A percentile compares a stretch with the other conserved stretches of the same genome.
These are phyloP conservation scores for Wickerhamiella shivajii DNA, from an alignment of 805 yeast genomes.

Conservation along the genomic window DNA sequence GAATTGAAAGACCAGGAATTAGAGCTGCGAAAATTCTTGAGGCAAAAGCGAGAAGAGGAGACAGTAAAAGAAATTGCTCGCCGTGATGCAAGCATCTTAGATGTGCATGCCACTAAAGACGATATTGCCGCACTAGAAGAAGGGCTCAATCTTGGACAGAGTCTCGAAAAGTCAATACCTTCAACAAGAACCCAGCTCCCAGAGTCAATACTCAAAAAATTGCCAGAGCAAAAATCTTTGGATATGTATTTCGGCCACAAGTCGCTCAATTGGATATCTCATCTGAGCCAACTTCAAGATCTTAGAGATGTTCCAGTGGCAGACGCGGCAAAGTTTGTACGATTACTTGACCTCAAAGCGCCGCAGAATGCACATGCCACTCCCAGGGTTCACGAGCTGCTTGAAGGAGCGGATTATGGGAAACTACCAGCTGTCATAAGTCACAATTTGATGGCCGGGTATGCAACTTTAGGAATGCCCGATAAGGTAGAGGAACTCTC, in stretches of 20 bases:
- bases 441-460: slow-evolving; percentile 23
- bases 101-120: slow-evolving; percentile 5
- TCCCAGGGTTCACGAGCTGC: no score
- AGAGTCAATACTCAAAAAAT: background rate
- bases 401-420: no score
- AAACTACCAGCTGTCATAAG: slow-evolving; percentile 13
- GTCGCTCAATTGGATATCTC: no score
- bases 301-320: background rate
- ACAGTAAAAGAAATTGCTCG: slow-evolving; percentile 9
- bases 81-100: slow-evolving; percentile 7
- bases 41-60: slow-evolving; percentile 13
- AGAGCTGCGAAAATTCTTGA: slow-evolving; percentile 9
- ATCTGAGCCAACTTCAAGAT: no score
- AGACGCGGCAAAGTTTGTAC: slow-evolving; percentile 15
- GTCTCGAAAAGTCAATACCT: slow-evolving; percentile 10
- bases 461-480: slow-evolving; percentile 21
- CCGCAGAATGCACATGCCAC: no score
- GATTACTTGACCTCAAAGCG: slow-evolving; percentile 19
- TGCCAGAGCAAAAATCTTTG: no score
- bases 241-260: no score
- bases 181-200: background rate
- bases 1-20: slow-evolving; percentile 12
- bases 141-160: slow-evolving; percentile 12
- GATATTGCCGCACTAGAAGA: slow-evolving; percentile 15
- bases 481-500: slow-evolving; percentile 16